Base-by-base conservation (phyloP, 2,329 filamentous ascomycete genomes). In the Cercospora sojina region DNA sequence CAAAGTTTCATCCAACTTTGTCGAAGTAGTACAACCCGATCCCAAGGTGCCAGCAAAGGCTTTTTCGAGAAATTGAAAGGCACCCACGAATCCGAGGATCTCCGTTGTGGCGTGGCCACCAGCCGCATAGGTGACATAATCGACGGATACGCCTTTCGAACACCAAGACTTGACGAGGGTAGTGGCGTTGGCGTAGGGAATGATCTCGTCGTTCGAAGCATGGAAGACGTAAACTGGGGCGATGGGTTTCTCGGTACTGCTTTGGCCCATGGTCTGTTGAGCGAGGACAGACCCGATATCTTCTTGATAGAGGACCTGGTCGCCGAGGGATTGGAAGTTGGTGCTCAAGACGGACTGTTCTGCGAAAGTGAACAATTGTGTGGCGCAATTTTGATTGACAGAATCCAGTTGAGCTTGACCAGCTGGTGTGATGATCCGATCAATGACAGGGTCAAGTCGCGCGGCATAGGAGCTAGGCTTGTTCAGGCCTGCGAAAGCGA, bases 201-300 rank as follows among this genome's bases (percentile, higher is more conserved):
- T 75, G 59, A 76, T 69, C 56, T 77, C 74, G 43, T 77, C 74
- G 10, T 67, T 20, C 5, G 55, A 57, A 2, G 74, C 72, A 62
- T 77, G 75, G 65, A 69, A 76, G 32, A 76, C 58, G 49, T 70
- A 74, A 1, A 77, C 71, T 5, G 75, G 75, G 1, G 67, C 73
- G 10, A 55, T 70, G 2, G 75, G 75, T 1, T 70, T 75, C 20
- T 74, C 71, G 29, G 67, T 63, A 2, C 51, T n/a, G 32, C 61
- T 63, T 1, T 62, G 27, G 8, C 74, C 75, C 74, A 76, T 74
- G 13, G 67, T 66, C 20, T 69, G 70, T 25, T 68, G 18, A 13
- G 57, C 59, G 3, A 76, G 57, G 9, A 75, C 67, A 0, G 13
- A 23, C 1, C 55, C 61, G 20, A 76, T 61, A 6, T 69, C 67